Conservation (phyloP, 2,329 filamentous ascomycete species). For the Fusarium redolens region DNA sequence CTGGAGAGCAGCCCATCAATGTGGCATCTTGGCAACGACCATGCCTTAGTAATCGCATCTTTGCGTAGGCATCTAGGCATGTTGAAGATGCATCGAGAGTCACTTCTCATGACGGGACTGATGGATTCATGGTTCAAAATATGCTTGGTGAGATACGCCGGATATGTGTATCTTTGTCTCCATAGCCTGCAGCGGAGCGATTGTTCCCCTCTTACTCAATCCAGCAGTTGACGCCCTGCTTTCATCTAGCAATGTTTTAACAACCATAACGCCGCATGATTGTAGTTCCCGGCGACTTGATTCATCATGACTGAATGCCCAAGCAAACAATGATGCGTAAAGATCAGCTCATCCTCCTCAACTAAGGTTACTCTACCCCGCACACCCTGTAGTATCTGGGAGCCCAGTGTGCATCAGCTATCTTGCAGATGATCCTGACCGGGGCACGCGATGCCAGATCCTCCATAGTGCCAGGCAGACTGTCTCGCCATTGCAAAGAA, state of each 20-base stretch:
- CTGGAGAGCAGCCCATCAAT: constrained; percentile 2
- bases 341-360: constrained; percentile 15
- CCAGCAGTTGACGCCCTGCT: neutral
- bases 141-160: neutral
- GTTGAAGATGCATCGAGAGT: neutral
- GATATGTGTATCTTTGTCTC: neutral
- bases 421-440: constrained; percentile 28
- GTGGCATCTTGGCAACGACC: neutral
- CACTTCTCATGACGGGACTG: neutral
- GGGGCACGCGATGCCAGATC: constrained; percentile 16
- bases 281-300: constrained; percentile 1
- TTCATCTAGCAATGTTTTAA: neutral
- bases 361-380: constrained; percentile 22
- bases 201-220: neutral
- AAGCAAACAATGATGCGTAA: constrained; percentile 5
- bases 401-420: constrained; percentile 25
- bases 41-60: constrained; percentile 2
- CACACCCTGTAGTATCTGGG: constrained; percentile 14
- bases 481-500: constrained; percentile 28
- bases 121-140: neutral
- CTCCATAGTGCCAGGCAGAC: constrained; percentile 9
- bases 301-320: constrained; percentile 7
- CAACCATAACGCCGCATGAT: constrained; percentile 13
- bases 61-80: neutral
- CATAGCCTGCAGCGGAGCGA: neutral